phyloP scores from a whole-genome alignment of 805 yeast genomes.

The Myxozyma monticola region DNA sequence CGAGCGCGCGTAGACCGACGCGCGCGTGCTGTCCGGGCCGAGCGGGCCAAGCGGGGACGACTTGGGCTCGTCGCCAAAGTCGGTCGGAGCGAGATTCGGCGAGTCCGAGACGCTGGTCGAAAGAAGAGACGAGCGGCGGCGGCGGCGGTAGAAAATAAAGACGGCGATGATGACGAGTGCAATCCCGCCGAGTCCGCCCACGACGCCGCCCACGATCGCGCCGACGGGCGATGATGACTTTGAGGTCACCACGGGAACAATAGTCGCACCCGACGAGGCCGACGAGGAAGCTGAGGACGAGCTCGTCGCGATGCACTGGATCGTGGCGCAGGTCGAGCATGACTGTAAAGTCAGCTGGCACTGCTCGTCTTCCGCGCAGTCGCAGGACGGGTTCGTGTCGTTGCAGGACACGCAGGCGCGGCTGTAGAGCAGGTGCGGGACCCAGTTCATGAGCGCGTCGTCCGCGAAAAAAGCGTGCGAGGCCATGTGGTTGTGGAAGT shows the following conservation, averaged over 20 bases:
- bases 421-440: background rate
- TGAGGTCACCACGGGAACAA: slow-evolving; percentile 1
- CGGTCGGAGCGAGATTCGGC: background rate
- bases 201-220: slow-evolving; percentile 71
- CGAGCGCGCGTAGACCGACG: slow-evolving; percentile 27
- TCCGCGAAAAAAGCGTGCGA: too few relatives aligned
- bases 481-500: too few relatives aligned
- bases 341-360: slow-evolving; percentile 59
- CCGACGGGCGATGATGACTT: slow-evolving; percentile 40
- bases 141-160: slow-evolving; percentile 41
- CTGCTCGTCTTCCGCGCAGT: slow-evolving; percentile 51
- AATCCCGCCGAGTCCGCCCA: slow-evolving; percentile 58
- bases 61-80: slow-evolving; percentile 3
- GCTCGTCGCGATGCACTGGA: slow-evolving; percentile 45
- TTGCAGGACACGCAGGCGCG: slow-evolving; percentile 9
- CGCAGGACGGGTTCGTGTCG: slow-evolving; percentile 9
- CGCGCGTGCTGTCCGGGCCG: slow-evolving; percentile 6
- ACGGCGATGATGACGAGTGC: slow-evolving; percentile 43
- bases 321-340: slow-evolving; percentile 57
- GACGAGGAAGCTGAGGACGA: background rate
- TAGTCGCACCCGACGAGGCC: background rate
- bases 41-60: slow-evolving; percentile 18
- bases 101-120: too few relatives aligned
- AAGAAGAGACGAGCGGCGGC: slow-evolving; percentile 33
- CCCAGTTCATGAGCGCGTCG: too few relatives aligned